Evolutionary conservation across 2,329 filamentous ascomycete genomes (phyloP).

Genomic region (Davidsoniella eucalypti): DNA sequence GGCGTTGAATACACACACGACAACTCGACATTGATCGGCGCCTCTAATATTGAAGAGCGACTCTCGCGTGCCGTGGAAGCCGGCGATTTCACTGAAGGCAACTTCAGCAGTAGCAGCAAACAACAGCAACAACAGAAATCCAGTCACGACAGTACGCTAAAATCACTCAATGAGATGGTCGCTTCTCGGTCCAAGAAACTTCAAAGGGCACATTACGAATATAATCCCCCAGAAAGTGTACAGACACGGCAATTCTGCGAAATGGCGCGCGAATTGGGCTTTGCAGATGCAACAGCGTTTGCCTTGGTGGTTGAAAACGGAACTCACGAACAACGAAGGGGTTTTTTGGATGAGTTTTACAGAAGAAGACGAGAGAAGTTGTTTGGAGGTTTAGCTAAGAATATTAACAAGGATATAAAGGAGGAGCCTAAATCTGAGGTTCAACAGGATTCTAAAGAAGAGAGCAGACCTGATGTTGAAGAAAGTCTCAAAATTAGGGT

Average conservation of each 20-base stretch:
- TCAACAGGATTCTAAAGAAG: background rate
- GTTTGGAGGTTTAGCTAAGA: slow-evolving; percentile 15
- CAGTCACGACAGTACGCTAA: slow-evolving; percentile 14
- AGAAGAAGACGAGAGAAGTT: slow-evolving; percentile 41
- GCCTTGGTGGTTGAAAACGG: slow-evolving; percentile 79
- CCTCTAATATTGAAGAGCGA: slow-evolving; percentile 77
- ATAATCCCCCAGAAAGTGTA: slow-evolving; percentile 59
- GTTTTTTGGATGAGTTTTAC: slow-evolving; percentile 72
- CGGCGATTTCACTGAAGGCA: slow-evolving; percentile 22
- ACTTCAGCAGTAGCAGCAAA: slow-evolving; percentile 25
- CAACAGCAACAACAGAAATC: slow-evolving; percentile 19
- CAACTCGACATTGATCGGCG: slow-evolving; percentile 86
- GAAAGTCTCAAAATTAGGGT: background rate
- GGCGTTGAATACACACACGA: slow-evolving; percentile 94
- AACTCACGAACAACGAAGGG: slow-evolving; percentile 67
- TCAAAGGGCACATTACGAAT: slow-evolving; percentile 24
- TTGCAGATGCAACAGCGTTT: slow-evolving; percentile 62
- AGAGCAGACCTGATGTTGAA: background rate
- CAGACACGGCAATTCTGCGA: slow-evolving; percentile 73
- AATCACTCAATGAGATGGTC: slow-evolving; percentile 14
- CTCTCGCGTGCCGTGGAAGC: slow-evolving; percentile 63
- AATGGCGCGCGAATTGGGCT: slow-evolving; percentile 71
- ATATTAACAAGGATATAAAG: slow-evolving; percentile 5
- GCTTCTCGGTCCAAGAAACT: slow-evolving; percentile 18
- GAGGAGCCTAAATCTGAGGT: background rate